Evolutionary conservation across 495 filamentous ascomycete genomes (phyloP), one percentile per base, ranked within the genome.

Genomic region (Neurospora sp.): DNA sequence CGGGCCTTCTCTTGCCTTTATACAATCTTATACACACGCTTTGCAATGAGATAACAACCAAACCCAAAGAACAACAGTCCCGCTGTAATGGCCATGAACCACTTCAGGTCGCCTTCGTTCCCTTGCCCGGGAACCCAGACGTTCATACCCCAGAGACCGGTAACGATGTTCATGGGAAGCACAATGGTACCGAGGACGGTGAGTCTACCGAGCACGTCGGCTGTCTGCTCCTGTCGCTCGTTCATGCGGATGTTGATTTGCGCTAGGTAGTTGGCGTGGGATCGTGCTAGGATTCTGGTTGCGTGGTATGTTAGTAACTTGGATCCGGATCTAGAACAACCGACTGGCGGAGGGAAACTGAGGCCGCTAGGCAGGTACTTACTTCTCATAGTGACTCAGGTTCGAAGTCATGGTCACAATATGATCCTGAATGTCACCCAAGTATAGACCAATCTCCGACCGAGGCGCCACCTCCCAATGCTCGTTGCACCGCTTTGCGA

Each of bases 121-220:
- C 92, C 91, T 79, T 98, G 95, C 3, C 94, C 93, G 0, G 96
- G 96, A 0, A 99, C 95, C 83, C 92, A 91, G 9, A 97, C 93
- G 84, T 99, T 99, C 96, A 98, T 98, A 41, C 96, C 96, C 92
- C 96, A 99, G 81, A 99, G 91, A 76, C 96, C 96, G 37, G 96
- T 98, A 75, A 99, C 93, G 82, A 99, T 94, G 79, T 99, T 99
- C 90, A 99, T 94, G 23, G 96, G 96, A 72, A 99, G 87, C 6
- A 99, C 94, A 75, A 99, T 98, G 10, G 96, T 99, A 76, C 94
- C 96, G 4, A 99, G 85, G 2, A 98, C 96, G 5, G 96, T 99
- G 62, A 99, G 87, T 82, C 96, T 98, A 69, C 95, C 94, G 20
- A 99, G 86, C 1, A 97, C 93, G 81, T 97, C 94, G 39, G 93